Base-by-base conservation (phyloP, 1,284 basidiomycete genomes). In the Irpex rosettiformis region DNA sequence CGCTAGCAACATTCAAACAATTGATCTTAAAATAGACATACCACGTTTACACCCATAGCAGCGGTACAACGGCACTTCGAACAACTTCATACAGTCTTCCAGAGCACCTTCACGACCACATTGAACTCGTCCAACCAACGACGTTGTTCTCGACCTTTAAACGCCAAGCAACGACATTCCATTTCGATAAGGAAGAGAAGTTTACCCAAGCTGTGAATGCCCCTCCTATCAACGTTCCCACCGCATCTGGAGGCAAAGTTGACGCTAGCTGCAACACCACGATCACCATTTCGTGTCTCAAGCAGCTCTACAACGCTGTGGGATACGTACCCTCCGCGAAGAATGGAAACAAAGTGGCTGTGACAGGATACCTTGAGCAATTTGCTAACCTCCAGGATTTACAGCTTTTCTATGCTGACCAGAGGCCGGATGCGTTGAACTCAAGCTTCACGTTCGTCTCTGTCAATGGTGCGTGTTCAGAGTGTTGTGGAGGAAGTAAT, bases 11-110 rank as follows among this genome's bases (percentile, higher is more conserved):
- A 11, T 11, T 51, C 21, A 16, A 51, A 51, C 18, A 18, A 28
- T 2, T 28, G 7, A 8, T 45, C 3, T 11, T 11, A n/a, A 22
- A 11, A 1, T 61, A 88, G 86, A 81, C 79, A 66, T 91, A 88
- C 64, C 70, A 84, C 61, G 66, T 85, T 37, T 92, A 83, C 77
- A 75, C 77, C 57, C 82, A 91, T 64, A 69, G 67, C 7, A 71
- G 74, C 29, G 83, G 83, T 0, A 80, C 85, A 40, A 71, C 72
- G 16, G 65, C 87, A 33, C 75, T 90, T 58, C 81, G 88, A 58
- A 88, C 89, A n/a, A 84, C 82, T 4, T 77, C 75, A 47, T 93
- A 91, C 73, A 85, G 84, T 64, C 74, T 93, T 6, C 89, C 90
- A 0, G 76, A 75, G 58, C 61, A 79, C 58, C 69, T 93, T 21